Base-by-base conservation (phyloP, 805 yeast species). In the Candida quercuum region DNA sequence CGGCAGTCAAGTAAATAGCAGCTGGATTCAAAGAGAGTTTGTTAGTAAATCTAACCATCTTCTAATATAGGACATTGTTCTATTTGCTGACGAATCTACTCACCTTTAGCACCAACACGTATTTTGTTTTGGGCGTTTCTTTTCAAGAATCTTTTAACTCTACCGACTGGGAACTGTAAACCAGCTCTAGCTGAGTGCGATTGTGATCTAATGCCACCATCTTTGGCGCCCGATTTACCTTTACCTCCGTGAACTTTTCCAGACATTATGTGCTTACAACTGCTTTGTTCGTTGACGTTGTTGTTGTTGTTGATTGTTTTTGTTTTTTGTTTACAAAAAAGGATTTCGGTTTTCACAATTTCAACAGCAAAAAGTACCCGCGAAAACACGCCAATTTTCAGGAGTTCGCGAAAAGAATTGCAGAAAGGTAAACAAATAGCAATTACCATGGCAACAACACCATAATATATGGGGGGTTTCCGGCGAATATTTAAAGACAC, bases 181-280 rank as follows among this genome's bases (percentile, higher is more conserved):
- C 96, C 96, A 20, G 96, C 96, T 63, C 94, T 81, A 9, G 95
- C 95, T 6, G 95, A 86, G 52, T 89, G 95, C 12, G 96, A 85
- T 52, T 84, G 89, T 17, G 91, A 74, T 45, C 76, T 71, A 38
- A 63, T 41, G 19, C 71, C 71, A 35, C 76, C 77, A 41, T 73
- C 84, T 62, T 81, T 83, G 60, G 86, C 86, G 24, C 95, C 86
- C 19, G 94, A 81, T 64, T 89, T 89, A 52, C 97, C 97, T 69
- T 89, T 91, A 59, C 97, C 97, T 51, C 98, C 97, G 64, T 85
- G 89, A 43, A 81, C 87, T 77, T 91, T 91, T 51, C 98, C 97
- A 38, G 96, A 85, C 96, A 89, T 87, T 39, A 29, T 55, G 12
- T 16, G 6, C 28, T 32, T 28, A 26, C 38, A 23, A 17, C 16